A percentile compares a stretch with the other conserved stretches of the same genome.
phyloP scores from a whole-genome alignment of 2,329 filamentous ascomycete genomes.

The Sporothrix brunneoviolacea region DNA sequence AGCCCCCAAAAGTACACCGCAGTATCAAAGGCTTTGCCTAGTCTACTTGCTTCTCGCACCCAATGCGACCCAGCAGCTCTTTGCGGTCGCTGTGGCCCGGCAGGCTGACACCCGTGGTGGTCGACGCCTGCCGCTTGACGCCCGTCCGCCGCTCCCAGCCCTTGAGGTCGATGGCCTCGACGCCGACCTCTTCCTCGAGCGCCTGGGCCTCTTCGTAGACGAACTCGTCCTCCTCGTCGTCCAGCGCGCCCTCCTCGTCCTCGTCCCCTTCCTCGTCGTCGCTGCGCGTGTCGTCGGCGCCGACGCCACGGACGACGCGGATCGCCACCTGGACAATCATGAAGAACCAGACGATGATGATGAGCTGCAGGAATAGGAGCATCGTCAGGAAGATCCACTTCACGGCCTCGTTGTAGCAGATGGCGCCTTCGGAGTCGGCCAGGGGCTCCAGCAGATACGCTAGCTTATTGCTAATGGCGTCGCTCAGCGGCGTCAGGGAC shows the following conservation, averaged over 20 bases:
- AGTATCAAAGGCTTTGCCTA: conserved; percentile 22
- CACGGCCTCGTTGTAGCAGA: conserved; percentile 74
- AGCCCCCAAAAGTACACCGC: too few relatives aligned
- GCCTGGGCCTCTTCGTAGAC: conserved; percentile 47
- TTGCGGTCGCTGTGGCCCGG: conserved; percentile 69
- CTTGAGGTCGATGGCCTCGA: conserved; percentile 62
- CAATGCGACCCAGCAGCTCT: conserved; percentile 73
- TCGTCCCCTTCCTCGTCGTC: conserved; percentile 71
- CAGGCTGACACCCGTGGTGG: conserved; percentile 56
- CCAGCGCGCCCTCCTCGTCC: conserved; percentile 47
- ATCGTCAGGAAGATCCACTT: conserved; percentile 70
- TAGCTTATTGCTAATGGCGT: conserved; percentile 33
- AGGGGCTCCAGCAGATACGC: conserved; percentile 69
- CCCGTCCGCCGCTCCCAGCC: conserved; percentile 53
- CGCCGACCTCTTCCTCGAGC: conserved; percentile 69
- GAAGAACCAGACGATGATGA: conserved; percentile 79
- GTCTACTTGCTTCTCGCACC: conserved; percentile 69
- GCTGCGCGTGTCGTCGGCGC: conserved; percentile 79
- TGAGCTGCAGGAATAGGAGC: conserved; percentile 68
- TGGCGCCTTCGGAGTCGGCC: conserved; percentile 58
- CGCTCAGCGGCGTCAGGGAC: conserved; percentile 1
- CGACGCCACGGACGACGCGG: conserved; percentile 67
- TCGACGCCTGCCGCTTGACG: conserved; percentile 44
- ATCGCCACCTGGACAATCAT: conserved; percentile 82
- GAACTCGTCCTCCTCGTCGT: conserved; percentile 50